Conservation (phyloP, 2,329 filamentous ascomycete species). For the Cercospora sesami region DNA sequence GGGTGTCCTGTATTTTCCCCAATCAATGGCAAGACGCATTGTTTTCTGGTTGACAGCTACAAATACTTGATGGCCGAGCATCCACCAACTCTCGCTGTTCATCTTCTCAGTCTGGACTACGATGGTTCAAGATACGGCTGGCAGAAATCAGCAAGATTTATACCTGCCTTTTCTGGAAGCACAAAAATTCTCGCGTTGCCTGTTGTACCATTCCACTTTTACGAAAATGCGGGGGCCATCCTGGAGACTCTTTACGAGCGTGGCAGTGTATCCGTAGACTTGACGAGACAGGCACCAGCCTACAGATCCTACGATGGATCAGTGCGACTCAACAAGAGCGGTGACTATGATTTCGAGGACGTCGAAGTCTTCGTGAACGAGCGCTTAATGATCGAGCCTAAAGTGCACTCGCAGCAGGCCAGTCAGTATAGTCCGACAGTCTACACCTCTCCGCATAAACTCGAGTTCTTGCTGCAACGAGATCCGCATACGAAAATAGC, state of each 20-base stretch:
- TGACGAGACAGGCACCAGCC: conserved; percentile 11
- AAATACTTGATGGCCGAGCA: conserved; percentile 21
- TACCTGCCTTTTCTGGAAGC: conserved; percentile 16
- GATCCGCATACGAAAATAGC: conserved; percentile 17
- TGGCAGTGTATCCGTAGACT: conserved; percentile 7
- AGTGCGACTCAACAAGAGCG: conserved; percentile 14
- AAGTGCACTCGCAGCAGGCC: conserved; percentile 18
- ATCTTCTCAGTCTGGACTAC: conserved; percentile 18
- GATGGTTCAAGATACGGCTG: conserved; percentile 23
- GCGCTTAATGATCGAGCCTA: conserved; percentile 20
- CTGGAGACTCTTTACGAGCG: conserved; percentile 11
- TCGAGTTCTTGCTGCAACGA: conserved; percentile 19
- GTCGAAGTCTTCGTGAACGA: conserved; percentile 22
- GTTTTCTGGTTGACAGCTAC: conserved; percentile 18
- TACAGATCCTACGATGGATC: conserved; percentile 20
- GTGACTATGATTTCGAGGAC: conserved; percentile 19
- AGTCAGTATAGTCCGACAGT: conserved; percentile 20
- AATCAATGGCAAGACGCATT: conserved; percentile 16
- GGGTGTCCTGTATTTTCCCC: conserved; percentile 18
- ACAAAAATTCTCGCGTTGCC: conserved; percentile 14
- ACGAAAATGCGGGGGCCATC: not conserved
- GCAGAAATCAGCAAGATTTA: conserved; percentile 12
- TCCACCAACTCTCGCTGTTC: conserved; percentile 12
- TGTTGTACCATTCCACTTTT: conserved; percentile 18
- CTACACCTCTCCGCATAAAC: conserved; percentile 19